Base-by-base conservation (phyloP, 2,329 filamentous ascomycete genomes). In the Diaporthe eres region DNA sequence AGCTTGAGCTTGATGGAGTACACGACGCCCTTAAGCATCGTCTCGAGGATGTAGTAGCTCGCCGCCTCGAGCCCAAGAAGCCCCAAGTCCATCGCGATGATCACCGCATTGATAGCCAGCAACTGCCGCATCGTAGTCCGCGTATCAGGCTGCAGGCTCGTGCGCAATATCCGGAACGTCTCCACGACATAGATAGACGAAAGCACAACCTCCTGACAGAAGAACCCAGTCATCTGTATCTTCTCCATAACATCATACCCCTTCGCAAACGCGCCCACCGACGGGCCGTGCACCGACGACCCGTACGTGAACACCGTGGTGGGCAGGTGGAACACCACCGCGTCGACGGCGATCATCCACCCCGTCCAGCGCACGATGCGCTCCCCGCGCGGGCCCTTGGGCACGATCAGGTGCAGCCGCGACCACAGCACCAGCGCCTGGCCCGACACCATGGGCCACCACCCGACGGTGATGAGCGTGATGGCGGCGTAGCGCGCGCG, bases 11-110 rank as follows among this genome's bases (percentile, higher is more conserved):
- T 74, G 12, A 74, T 71, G 2, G 61, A 58, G 15, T 74, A 74
- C 9, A 74, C 72, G n/a, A 74, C 72, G 47, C 72, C 72, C 34
- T 74, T 74, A 28, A 74, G 72, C 72, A 74, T 74, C 17, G 72
- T 74, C 53, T 74, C 72, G 31, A 74, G 72, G 42, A 74, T 71
- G 12, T 74, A 74, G 8, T 51, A 51, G 9, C 60, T 70, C 22
- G 63, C 63, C 8, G 72, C 61, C 63, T 74, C 72, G 9, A 74
- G 22, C 1, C 53, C 63, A 15, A 74, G 19, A 0, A 74, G 53
- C 1, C 53, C 72, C 15, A 74, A 19, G 42, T 74, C 72, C 72
- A 74, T 70, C 5, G 37, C 22, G n/a, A 74, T 74, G 12, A 74
- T 74, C 0, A 44, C 55, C 7, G 51, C 72, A 22, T 74, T 74